phyloP scores from a whole-genome alignment of 2,329 filamentous ascomycete species.

The Scopulariopsis brevicaulis region DNA sequence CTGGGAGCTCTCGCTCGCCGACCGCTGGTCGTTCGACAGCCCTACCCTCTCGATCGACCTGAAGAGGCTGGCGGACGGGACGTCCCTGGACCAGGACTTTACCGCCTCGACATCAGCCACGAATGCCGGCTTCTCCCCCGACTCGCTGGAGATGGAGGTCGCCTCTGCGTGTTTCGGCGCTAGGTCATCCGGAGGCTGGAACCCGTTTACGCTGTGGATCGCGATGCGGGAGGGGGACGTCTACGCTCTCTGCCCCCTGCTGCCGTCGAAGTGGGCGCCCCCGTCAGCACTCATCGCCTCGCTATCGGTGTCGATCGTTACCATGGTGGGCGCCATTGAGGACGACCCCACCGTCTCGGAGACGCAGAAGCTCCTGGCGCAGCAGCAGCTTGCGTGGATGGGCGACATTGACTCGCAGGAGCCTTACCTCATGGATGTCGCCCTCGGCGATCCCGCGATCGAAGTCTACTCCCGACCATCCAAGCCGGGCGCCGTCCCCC shows the following conservation, averaged over 20 bases:
- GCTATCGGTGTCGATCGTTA: slow-evolving; percentile 70
- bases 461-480: slow-evolving; percentile 47
- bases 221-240: slow-evolving; percentile 92
- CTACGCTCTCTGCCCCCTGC: slow-evolving; percentile 82
- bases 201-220: slow-evolving; percentile 91
- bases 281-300: slow-evolving; percentile 69
- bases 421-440: slow-evolving; percentile 39
- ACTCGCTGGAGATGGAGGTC: slow-evolving; percentile 88
- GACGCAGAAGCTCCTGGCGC: slow-evolving; percentile 42
- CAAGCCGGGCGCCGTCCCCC: slow-evolving; percentile 45
- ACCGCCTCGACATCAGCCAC: slow-evolving; percentile 61
- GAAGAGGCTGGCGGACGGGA: slow-evolving; percentile 78
- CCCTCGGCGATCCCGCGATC: slow-evolving; percentile 32
- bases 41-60: slow-evolving; percentile 78
- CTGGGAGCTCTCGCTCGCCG: slow-evolving; percentile 79
- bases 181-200: slow-evolving; percentile 69
- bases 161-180: slow-evolving; percentile 72
- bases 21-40: slow-evolving; percentile 78
- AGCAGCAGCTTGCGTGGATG: slow-evolving; percentile 59
- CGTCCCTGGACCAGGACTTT: slow-evolving; percentile 73
- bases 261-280: slow-evolving; percentile 78
- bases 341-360: slow-evolving; percentile 43
- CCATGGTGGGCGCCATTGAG: slow-evolving; percentile 54
- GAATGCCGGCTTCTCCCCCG: slow-evolving; percentile 76
- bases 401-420: slow-evolving; percentile 53